Conservation (phyloP, 441 rosid species). For the Euphorbia schlechtendalii region DNA sequence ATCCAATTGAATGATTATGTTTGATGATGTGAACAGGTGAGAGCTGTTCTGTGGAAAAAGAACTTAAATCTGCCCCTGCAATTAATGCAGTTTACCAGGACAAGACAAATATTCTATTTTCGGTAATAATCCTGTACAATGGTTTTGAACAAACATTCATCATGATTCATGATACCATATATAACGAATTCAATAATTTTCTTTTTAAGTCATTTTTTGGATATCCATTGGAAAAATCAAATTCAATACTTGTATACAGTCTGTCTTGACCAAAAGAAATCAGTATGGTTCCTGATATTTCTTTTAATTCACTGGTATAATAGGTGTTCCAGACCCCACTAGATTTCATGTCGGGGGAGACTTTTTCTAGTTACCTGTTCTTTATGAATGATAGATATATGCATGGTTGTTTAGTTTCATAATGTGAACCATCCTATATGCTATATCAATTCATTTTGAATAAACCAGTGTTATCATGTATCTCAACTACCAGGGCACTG, state of each 20-base stretch:
- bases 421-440: not conserved
- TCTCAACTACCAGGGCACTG: conserved; percentile 76
- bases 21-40: conserved; percentile 58
- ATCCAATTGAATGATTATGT: conserved; percentile 22
- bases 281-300: not conserved
- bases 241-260: conserved; percentile 1
- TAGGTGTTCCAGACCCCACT: not conserved
- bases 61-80: conserved; percentile 53
- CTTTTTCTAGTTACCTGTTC: too few relatives aligned
- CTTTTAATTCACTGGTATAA: not conserved
- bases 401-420: not conserved
- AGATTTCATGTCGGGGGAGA: too few relatives aligned
- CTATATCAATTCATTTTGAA: not conserved
- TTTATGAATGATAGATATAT: not conserved
- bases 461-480: conserved; percentile 20
- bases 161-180: not conserved
- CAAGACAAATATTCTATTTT: conserved; percentile 94
- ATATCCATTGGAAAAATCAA: not conserved
- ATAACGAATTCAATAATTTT: not conserved
- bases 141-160: conserved; percentile 16
- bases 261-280: too few relatives aligned
- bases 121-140: conserved; percentile 50
- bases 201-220: not conserved
- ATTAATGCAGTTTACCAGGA: conserved; percentile 98
- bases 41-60: conserved; percentile 94